These are phyloP conservation scores for Solanum corneliomulleri DNA, from an alignment of 257 asterid species.

Conservation along the genomic window DNA sequence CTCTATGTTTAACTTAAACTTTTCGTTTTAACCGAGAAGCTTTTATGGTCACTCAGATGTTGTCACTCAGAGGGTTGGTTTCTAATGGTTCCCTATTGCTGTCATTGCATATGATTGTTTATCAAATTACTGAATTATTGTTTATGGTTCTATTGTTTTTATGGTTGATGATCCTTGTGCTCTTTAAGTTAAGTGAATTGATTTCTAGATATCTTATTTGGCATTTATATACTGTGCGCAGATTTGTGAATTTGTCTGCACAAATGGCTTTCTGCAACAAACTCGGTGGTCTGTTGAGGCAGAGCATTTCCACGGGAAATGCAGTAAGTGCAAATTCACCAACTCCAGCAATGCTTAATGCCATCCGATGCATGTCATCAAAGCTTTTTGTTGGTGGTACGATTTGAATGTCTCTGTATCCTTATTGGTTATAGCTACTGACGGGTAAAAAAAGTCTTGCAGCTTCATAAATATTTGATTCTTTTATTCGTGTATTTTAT, in stretches of 20 bases:
- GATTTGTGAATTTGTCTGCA: conserved; percentile 7
- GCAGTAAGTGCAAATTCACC: conserved; percentile 19
- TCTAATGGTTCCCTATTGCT: not conserved
- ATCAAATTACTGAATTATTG: not conserved
- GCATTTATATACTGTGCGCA: not conserved
- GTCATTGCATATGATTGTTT: not conserved
- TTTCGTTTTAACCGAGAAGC: not conserved
- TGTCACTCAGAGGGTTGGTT: not conserved
- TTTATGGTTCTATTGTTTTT: not conserved
- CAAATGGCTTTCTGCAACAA: conserved; percentile 65
- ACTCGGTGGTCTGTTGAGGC: conserved; percentile 47
- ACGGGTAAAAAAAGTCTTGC: not conserved
- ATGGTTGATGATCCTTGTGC: not conserved
- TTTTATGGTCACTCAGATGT: not conserved
- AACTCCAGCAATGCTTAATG: conserved; percentile 37
- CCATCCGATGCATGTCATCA: conserved; percentile 65
- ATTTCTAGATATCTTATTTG: not conserved
- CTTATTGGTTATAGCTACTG: not conserved
- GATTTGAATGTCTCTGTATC: not conserved
- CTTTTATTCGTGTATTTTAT: not conserved
- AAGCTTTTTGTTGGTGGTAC: conserved; percentile 70
- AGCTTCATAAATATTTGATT: not conserved
- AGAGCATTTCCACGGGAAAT: conserved; percentile 18
- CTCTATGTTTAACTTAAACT: not conserved
- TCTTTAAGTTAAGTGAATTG: not conserved